Percentiles rank a stretch among this genome's conserved stretches.
These are phyloP conservation scores for Mortierella sp. DNA, from an alignment of 371 early-diverging fungal species.

Conservation along the genomic window DNA sequence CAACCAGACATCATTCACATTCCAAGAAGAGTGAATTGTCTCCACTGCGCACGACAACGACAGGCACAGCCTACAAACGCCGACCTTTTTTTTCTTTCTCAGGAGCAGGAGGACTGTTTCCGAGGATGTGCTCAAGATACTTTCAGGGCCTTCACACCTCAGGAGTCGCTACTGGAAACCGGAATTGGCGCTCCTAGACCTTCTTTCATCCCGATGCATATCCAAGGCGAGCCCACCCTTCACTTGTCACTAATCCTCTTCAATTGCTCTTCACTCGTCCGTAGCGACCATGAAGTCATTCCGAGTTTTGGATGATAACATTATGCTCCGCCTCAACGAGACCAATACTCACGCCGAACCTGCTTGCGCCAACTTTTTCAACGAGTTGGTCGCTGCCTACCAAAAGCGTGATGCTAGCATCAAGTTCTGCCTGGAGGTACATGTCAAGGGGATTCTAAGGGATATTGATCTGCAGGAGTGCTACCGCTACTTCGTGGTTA, in stretches of 20 bases:
- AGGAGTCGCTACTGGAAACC: neutral
- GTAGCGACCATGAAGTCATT: slow-evolving; percentile 78
- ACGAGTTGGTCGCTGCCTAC: slow-evolving; percentile 76
- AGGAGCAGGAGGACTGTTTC: neutral
- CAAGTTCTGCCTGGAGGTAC: slow-evolving; percentile 77
- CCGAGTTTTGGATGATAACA: slow-evolving; percentile 86
- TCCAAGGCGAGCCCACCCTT: too few species aligned
- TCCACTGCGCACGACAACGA: neutral
- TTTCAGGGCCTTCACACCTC: neutral
- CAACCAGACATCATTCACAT: neutral
- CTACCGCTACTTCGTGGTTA: neutral
- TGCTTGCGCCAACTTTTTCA: slow-evolving; percentile 78
- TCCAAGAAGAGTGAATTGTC: neutral
- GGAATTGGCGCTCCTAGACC: neutral
- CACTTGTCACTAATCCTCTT: neutral
- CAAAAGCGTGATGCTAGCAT: slow-evolving; percentile 77
- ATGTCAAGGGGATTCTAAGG: neutral
- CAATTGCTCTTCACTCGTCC: neutral
- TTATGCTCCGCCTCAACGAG: slow-evolving; percentile 81
- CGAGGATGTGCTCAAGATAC: neutral
- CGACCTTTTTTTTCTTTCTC: too few species aligned
- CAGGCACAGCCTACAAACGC: neutral
- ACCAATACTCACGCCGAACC: slow-evolving; percentile 77
- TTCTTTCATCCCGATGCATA: too few species aligned
- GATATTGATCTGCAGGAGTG: neutral